These are phyloP conservation scores for Sphenostylis stenocarpa DNA, from an alignment of 306 rosid genomes.

Conservation along the genomic window DNA sequence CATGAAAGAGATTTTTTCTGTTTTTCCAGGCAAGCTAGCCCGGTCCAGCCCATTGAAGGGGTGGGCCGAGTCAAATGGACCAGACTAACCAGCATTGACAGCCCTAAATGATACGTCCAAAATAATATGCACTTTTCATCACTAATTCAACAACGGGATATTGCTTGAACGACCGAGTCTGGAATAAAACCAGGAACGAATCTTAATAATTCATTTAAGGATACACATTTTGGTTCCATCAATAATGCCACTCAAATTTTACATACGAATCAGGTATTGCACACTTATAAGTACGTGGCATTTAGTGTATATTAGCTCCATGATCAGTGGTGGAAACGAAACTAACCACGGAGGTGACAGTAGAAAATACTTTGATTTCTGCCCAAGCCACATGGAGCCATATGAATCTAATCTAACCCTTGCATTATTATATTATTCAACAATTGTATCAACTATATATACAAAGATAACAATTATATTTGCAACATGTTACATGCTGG, in stretches of 20 bases:
- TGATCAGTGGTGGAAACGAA: slow-evolving; percentile 13
- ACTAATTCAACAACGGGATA: no score
- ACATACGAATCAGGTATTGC: slow-evolving; percentile 19
- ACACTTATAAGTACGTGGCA: slow-evolving; percentile 14
- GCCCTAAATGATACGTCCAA: no score
- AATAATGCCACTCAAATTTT: slow-evolving; percentile 22
- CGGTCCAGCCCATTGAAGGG: no score
- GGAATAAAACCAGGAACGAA: neutral
- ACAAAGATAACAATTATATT: slow-evolving; percentile 47
- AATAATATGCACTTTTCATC: no score
- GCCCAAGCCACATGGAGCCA: slow-evolving; percentile 11
- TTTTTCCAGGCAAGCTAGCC: no score
- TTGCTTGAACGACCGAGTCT: neutral
- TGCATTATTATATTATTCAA: slow-evolving; percentile 29
- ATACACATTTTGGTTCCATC: slow-evolving; percentile 21
- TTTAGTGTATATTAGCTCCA: slow-evolving; percentile 27
- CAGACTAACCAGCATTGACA: no score
- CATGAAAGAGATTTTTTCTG: no score
- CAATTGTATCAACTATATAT: slow-evolving; percentile 57
- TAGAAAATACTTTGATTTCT: slow-evolving; percentile 10
- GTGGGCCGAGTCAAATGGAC: no score
- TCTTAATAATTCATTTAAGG: neutral
- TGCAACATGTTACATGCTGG: slow-evolving; percentile 72
- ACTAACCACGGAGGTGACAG: slow-evolving; percentile 1
- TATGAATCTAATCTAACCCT: slow-evolving; percentile 33